Evolutionary conservation across 352 stramenopile genomes (phyloP), one percentile per base, ranked within the genome.

Genomic region (Globisporangium echinulatum): DNA sequence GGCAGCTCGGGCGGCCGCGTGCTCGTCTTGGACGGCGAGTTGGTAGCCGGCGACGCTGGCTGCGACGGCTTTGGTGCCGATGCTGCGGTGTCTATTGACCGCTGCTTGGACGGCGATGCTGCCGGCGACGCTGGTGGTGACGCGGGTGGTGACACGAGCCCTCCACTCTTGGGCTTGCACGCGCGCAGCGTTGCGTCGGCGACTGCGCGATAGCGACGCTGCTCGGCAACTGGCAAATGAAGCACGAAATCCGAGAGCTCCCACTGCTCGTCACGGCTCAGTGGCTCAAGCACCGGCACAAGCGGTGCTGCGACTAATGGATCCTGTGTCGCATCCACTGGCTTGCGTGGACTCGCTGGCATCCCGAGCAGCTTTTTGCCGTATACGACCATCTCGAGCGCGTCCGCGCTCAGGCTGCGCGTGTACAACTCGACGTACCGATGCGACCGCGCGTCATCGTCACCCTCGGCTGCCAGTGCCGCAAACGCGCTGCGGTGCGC

Each of bases 181-280:
- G 46, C 14, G 47, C 74, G 79, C 9, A 89, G 64, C 10, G 67
- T 54, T 13, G 73, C 62, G 47, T 76, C 69, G 2, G 75, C 65
- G 7, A 78, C 55, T 15, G 72, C 67, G n/a, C 80, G 72, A 56
- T 73, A 82, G 39, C 70, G 57, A 8, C 75, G 72, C 64, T 87
- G 80, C 1, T 86, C 70, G 19, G 68, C 62, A 4, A 92, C 69
- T 3, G 66, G 13, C 46, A 88, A 71, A 15, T 66, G 52, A 11
- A 72, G 56, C 44, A 92, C 63, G 5, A 88, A 67, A 52, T 92
- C 82, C 0, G 82, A 92, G 11, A 89, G 62, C 63, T 85, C 72
- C 78, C 79, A 90, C 7, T 69, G 56, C 59, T 92, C 80, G 42
- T 65, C 58, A 17, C 70, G 65, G 1, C 54, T 79, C 5, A 92